Evolutionary conservation across 257 asterid species (phyloP).

Genomic region (Striga asiatica): DNA sequence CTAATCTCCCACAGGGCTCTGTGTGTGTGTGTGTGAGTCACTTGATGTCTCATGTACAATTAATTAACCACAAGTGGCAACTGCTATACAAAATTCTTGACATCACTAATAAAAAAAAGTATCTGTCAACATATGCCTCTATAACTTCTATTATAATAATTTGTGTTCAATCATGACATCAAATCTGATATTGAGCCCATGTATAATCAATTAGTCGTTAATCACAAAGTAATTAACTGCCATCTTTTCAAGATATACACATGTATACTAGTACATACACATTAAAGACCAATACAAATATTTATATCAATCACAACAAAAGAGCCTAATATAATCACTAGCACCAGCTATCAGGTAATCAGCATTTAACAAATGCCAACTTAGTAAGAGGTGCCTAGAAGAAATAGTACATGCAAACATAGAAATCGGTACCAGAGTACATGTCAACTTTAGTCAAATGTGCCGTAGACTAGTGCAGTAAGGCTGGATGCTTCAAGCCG

Average conservation of each 20-base stretch:
- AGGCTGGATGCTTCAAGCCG: constrained; percentile 21
- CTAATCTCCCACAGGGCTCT: too few species aligned
- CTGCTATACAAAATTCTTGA: background rate
- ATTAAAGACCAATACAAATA: background rate
- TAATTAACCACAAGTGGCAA: background rate
- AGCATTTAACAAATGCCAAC: background rate
- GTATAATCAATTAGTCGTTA: background rate
- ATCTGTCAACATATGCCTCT: background rate
- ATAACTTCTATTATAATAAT: background rate
- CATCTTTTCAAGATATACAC: background rate
- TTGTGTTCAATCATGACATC: background rate
- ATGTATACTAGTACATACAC: background rate
- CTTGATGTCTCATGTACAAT: background rate
- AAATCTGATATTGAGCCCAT: background rate
- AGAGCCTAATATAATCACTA: background rate
- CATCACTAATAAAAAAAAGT: background rate
- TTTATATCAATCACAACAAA: background rate
- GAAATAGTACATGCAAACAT: too few species aligned
- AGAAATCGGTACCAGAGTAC: background rate
- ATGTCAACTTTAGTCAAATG: background rate
- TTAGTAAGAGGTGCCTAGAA: background rate
- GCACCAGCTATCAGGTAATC: background rate
- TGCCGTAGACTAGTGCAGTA: background rate
- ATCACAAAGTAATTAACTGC: background rate
- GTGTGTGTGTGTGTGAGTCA: background rate